A percentile compares a stretch with the other conserved stretches of the same genome.
phyloP scores from a whole-genome alignment of 768 basidiomycete species.

The Agaricus blazei region DNA sequence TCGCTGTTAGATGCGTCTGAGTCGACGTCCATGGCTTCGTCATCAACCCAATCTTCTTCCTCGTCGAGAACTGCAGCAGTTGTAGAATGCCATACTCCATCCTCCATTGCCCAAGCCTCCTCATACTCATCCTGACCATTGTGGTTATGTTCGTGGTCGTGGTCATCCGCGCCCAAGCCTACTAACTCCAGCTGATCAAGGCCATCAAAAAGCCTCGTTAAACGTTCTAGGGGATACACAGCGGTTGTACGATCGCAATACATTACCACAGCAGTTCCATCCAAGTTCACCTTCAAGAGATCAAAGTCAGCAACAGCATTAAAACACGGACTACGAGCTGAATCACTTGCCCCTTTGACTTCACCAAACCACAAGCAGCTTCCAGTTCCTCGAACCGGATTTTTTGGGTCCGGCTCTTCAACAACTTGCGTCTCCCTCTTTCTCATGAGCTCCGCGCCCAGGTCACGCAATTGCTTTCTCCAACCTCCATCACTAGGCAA shows the following conservation, averaged over 20 bases:
- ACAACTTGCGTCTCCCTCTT: conserved; percentile 33
- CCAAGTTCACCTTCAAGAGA: conserved; percentile 53
- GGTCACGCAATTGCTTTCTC: conserved; percentile 66
- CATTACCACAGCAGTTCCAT: conserved; percentile 70
- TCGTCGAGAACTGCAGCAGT: conserved; percentile 26
- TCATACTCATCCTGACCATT: conserved; percentile 39
- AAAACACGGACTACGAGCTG: conserved; percentile 3
- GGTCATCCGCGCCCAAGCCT: conserved; percentile 43
- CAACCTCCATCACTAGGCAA: conserved; percentile 57
- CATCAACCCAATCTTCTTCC: conserved; percentile 31
- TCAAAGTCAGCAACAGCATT: conserved; percentile 9
- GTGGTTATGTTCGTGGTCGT: conserved; percentile 39
- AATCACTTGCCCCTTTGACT: conserved; percentile 58
- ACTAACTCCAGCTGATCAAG: conserved; percentile 73
- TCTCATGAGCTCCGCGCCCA: conserved; percentile 54
- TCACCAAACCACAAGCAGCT: conserved; percentile 81
- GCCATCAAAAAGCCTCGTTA: conserved; percentile 78
- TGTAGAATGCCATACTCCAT: conserved; percentile 43
- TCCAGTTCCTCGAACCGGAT: conserved; percentile 33
- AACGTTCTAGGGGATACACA: conserved; percentile 55
- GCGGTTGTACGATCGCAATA: conserved; percentile 52
- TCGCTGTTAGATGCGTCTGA: background rate
- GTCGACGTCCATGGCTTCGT: conserved; percentile 17
- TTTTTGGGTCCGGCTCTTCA: conserved; percentile 36
- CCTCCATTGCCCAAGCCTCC: conserved; percentile 40